These are phyloP conservation scores for Xylariomycetidae sp. DNA, from an alignment of 2,329 filamentous ascomycete species.

Conservation along the genomic window DNA sequence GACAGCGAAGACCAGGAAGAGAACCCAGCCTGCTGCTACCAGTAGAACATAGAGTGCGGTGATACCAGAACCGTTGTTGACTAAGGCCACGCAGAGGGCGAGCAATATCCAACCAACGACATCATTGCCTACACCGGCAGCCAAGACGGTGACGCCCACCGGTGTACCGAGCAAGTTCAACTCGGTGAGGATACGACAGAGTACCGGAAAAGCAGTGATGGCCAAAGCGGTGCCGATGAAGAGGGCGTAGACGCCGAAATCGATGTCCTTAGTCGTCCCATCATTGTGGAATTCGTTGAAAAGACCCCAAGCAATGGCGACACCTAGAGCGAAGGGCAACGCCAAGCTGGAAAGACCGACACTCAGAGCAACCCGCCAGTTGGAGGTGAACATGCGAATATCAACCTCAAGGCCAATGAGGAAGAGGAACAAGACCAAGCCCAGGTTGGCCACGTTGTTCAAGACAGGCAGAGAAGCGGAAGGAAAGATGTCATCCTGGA, in stretches of 20 bases:
- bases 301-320: constrained; percentile 63
- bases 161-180: constrained; percentile 77
- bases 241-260: constrained; percentile 42
- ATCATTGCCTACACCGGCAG: constrained; percentile 89
- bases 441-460: constrained; percentile 64
- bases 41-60: constrained; percentile 82
- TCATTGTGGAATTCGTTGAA: constrained; percentile 55
- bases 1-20: constrained; percentile 69
- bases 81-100: constrained; percentile 85
- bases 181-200: constrained; percentile 89
- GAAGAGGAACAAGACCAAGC: constrained; percentile 67
- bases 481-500: constrained; percentile 63
- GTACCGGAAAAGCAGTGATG: constrained; percentile 85
- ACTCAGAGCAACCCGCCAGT: constrained; percentile 64
- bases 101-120: constrained; percentile 88
- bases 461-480: constrained; percentile 58
- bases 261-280: constrained; percentile 21
- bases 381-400: constrained; percentile 58
- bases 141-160: constrained; percentile 85
- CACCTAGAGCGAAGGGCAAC: constrained; percentile 66
- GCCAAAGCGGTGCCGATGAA: constrained; percentile 93
- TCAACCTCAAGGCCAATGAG: constrained; percentile 72
- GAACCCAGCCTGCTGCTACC: constrained; percentile 64
- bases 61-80: constrained; percentile 78
- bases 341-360: constrained; percentile 66